Percentiles rank a stretch among this genome's conserved stretches.
phyloP scores from a whole-genome alignment of 371 early-diverging fungal genomes.

The Lichtheimia hyalospora region DNA sequence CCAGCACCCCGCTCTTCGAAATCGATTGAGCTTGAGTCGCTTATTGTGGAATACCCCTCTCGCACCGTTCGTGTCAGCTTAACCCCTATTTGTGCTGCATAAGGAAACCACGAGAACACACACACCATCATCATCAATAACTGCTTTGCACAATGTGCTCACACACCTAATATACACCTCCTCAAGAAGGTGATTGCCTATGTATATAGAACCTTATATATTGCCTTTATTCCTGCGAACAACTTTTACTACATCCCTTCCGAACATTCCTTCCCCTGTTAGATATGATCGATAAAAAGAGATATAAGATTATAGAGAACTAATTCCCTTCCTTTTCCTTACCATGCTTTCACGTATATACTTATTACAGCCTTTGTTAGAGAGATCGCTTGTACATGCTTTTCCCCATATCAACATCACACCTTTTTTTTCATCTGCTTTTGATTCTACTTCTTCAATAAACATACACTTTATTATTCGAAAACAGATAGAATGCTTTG shows the following conservation, averaged over 20 bases:
- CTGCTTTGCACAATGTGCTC: no score
- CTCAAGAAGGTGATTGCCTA: not conserved
- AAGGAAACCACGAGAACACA: not conserved
- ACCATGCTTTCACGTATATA: not conserved
- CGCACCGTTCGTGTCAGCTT: constrained; percentile 11
- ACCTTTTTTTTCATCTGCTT: not conserved
- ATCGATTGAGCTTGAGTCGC: constrained; percentile 9
- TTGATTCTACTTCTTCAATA: not conserved
- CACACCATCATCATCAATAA: no score
- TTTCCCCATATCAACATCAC: not conserved
- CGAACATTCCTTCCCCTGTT: not conserved
- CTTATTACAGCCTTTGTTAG: not conserved
- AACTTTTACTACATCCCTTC: not conserved
- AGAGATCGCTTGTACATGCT: not conserved
- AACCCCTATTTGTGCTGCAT: constrained; percentile 11
- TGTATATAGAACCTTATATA: not conserved
- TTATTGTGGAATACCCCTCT: constrained; percentile 11
- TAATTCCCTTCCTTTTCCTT: not conserved
- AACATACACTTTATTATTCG: not conserved
- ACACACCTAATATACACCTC: not conserved
- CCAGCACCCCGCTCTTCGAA: not conserved
- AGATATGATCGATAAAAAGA: no score
- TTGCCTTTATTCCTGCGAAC: not conserved
- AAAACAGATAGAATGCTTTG: no score
- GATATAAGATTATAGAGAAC: no score